Base-by-base conservation (phyloP, 2,329 filamentous ascomycete genomes). In the Pleoardoris graminearum region DNA sequence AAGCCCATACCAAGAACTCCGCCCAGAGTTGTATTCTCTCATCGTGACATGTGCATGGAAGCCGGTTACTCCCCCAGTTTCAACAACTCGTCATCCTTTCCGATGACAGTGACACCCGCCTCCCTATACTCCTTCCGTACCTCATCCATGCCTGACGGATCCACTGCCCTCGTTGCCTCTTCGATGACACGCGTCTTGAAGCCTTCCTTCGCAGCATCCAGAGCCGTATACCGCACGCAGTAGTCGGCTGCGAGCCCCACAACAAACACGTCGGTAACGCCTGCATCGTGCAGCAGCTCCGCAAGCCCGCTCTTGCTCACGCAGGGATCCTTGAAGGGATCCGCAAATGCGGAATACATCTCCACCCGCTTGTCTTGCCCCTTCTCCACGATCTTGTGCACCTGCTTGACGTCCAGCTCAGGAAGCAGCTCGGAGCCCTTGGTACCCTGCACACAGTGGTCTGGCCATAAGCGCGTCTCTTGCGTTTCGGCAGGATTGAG, bases 331-430 rank as follows among this genome's bases (percentile, higher is more conserved):
- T 74, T 74, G 63, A 97, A 93, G 0, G 90, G 89, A 68, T 92
- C 89, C 55, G 87, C 87, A 2, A 99, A 97, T 0, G 88, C 91
- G 56, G 88, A 93, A 75, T 97, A 97, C 89, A 97, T 96, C 75
- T 99, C 94, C 1, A 96, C 83, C 38, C 82, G 78, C 38, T 79
- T 71, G 68, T 91, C 81, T 67, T 80, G 82, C 10, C 94, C 94
- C 77, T 99, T 99, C 61, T 89, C 82, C 12, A 97, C 76, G 23
- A 91, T 77, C 30, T 74, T 62, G 61, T 93, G 81, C n/a, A 96
- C 61, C 14, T 78, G 79, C 7, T 67, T 63, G 12, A 68, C 53
- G 44, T 90, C 77, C 1, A 97, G 80, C 68, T 91, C 91, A 0
- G 86, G 82, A 6, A 94, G 80, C 19, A 97, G 78, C 44, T 85